Conservation (phyloP, 1,139 yeast genomes). For the Arxiozyma slooffiae region DNA sequence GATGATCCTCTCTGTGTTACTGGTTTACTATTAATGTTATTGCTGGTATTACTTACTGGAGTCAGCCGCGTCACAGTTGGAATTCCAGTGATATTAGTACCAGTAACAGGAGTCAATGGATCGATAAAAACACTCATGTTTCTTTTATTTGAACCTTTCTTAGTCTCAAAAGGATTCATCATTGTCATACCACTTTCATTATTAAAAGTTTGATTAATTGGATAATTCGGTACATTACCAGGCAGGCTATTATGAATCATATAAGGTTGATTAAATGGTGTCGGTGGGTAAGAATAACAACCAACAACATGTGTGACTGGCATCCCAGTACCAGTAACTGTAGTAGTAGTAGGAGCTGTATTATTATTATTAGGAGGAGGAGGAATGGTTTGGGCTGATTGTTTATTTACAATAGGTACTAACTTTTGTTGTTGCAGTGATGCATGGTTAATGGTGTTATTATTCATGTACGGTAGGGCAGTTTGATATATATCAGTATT, state of each 20-base stretch:
- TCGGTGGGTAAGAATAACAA: background rate
- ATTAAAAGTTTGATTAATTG: background rate
- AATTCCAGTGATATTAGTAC: slow-evolving; percentile 2
- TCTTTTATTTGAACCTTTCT: slow-evolving; percentile 16
- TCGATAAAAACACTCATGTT: slow-evolving; percentile 31
- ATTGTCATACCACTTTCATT: slow-evolving; percentile 6
- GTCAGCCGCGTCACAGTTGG: slow-evolving; percentile 1
- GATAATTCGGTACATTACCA: background rate
- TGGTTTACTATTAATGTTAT: background rate
- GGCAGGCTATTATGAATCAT: background rate
- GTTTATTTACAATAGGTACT: background rate
- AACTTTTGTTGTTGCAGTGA: slow-evolving; percentile 3
- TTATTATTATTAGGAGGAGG: too few relatives aligned
- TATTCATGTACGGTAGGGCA: background rate
- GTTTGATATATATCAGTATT: background rate
- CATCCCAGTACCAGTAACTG: background rate
- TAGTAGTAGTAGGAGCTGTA: too few relatives aligned
- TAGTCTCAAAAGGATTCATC: slow-evolving; percentile 5
- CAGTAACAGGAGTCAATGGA: slow-evolving; percentile 30
- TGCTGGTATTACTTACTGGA: background rate
- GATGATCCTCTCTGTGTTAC: slow-evolving; percentile 1
- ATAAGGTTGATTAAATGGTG: slow-evolving; percentile 4
- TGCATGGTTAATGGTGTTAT: slow-evolving; percentile 9
- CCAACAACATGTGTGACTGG: background rate
- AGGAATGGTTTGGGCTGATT: background rate